phyloP scores from a whole-genome alignment of 495 filamentous ascomycete species.

The Thermothielavioides terrestris region DNA sequence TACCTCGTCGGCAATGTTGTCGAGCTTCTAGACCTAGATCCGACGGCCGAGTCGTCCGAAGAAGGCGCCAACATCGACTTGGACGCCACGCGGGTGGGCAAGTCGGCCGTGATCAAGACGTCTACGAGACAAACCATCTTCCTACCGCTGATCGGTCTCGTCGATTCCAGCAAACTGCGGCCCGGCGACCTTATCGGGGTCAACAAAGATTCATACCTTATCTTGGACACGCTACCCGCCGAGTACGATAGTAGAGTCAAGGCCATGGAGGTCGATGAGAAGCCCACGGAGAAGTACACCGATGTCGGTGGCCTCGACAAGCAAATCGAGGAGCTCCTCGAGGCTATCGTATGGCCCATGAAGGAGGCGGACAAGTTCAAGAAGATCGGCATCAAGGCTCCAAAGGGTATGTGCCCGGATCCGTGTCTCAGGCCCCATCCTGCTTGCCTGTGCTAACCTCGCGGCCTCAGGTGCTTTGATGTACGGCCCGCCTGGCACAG shows the following conservation, averaged over 20 bases:
- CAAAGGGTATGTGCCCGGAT: constrained; percentile 62
- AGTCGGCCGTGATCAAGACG: constrained; percentile 99
- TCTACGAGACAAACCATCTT: constrained; percentile 98
- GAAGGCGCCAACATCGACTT: constrained; percentile 98
- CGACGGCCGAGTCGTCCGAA: constrained; percentile 89
- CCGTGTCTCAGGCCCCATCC: neutral
- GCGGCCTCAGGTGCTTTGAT: constrained; percentile 75
- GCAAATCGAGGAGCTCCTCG: constrained; percentile 99
- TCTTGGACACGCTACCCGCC: constrained; percentile 94
- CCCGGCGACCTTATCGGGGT: constrained; percentile 96
- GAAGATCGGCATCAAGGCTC: constrained; percentile 99
- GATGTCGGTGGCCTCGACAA: constrained; percentile 98
- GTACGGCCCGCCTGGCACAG: constrained; percentile 96
- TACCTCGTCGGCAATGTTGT: constrained; percentile 99
- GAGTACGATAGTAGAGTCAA: constrained; percentile 99
- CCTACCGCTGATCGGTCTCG: constrained; percentile 92
- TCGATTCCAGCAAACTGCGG: constrained; percentile 87
- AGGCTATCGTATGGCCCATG: constrained; percentile 99
- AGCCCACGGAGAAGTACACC: constrained; percentile 97
- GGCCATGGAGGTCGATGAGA: constrained; percentile 99
- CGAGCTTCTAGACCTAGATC: constrained; percentile 91
- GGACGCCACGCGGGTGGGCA: constrained; percentile 92
- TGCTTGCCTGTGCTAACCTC: neutral
- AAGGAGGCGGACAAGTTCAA: constrained; percentile 98
- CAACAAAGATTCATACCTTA: constrained; percentile 99